Evolutionary conservation across 2,329 filamentous ascomycete genomes (phyloP).

Genomic region (Fusarium sp.): DNA sequence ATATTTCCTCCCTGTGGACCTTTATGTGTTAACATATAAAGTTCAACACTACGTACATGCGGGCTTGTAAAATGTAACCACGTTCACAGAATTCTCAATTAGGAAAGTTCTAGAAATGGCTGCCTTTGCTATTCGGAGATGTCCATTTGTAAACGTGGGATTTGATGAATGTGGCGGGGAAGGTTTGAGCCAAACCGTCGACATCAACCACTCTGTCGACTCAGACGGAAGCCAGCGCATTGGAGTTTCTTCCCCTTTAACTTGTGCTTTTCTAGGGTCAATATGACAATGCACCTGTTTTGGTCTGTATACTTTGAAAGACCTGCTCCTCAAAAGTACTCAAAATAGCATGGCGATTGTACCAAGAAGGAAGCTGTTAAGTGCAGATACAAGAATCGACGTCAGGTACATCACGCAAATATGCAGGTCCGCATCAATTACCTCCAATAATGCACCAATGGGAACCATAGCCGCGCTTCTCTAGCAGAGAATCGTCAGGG

Average conservation of each 20-base stretch:
- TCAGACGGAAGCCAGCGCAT: background rate
- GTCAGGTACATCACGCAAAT: background rate
- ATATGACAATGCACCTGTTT: no score
- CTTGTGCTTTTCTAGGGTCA: background rate
- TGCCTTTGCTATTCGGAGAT: background rate
- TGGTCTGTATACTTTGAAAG: no score
- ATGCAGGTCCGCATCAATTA: background rate
- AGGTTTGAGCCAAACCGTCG: background rate
- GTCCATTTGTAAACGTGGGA: background rate
- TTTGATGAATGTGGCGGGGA: background rate
- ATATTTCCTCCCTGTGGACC: background rate
- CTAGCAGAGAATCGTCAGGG: accelerated
- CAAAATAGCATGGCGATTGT: background rate
- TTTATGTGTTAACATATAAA: background rate
- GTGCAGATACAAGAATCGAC: background rate
- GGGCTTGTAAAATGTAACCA: background rate
- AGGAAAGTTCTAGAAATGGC: background rate
- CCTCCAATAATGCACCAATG: background rate
- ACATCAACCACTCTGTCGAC: background rate
- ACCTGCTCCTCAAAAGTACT: no score
- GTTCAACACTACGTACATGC: background rate
- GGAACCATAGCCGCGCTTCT: background rate
- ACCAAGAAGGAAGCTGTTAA: background rate
- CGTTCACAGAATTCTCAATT: background rate
- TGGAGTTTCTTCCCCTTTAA: background rate